A percentile compares a stretch with the other conserved stretches of the same genome.
Conservation (phyloP, 345 rosid species). For the Citrus unshiu region DNA sequence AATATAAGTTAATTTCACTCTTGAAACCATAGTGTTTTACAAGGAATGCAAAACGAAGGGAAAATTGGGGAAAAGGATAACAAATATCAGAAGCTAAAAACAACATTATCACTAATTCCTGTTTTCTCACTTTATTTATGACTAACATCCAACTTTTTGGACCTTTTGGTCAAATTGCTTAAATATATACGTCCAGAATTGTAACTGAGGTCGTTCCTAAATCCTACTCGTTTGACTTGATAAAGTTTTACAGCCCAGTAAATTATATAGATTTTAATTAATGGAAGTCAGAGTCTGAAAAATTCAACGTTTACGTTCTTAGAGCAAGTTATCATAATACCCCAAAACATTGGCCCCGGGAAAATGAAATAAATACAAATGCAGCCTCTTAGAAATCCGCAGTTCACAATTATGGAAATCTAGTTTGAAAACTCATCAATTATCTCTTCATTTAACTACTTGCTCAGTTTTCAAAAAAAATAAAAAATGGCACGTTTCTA, state of each 20-base stretch:
- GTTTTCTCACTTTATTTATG: neutral
- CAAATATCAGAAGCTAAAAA: neutral
- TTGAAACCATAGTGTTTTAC: neutral
- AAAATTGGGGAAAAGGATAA: neutral
- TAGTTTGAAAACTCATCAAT: neutral
- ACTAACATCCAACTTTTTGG: neutral
- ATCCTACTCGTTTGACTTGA: neutral
- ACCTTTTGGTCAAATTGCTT: neutral
- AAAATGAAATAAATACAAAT: neutral
- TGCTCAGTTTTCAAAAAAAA: neutral
- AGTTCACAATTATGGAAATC: neutral
- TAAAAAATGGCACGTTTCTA: neutral
- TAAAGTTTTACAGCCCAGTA: neutral
- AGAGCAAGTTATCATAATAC: neutral
- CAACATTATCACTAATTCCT: neutral
- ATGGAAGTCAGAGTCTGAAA: neutral
- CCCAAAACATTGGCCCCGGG: neutral
- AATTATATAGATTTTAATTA: neutral
- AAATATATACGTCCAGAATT: neutral
- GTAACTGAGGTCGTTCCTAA: neutral
- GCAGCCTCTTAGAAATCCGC: neutral
- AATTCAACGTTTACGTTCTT: slow-evolving; percentile 7
- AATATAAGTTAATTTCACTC: slow-evolving; percentile 9
- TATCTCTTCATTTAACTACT: neutral
- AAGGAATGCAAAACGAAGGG: neutral